These are phyloP conservation scores for Epithele typhae DNA, from an alignment of 768 basidiomycete genomes.

Conservation along the genomic window DNA sequence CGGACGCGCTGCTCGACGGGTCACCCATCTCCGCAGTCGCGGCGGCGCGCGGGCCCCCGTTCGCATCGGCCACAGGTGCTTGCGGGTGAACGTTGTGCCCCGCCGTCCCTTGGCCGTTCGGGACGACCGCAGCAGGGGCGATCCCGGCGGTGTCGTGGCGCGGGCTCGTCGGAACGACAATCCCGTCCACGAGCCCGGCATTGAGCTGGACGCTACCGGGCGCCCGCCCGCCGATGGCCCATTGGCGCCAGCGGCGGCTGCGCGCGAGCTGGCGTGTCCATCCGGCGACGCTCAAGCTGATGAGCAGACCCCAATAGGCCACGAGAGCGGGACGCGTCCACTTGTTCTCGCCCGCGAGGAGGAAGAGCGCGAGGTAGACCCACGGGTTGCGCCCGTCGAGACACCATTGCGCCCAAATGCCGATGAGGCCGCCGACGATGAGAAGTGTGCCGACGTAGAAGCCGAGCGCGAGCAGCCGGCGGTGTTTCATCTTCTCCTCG, in stretches of 20 bases:
- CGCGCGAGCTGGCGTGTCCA: constrained; percentile 91
- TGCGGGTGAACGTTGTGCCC: too few species aligned
- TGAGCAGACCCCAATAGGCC: constrained; percentile 80
- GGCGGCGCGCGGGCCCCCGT: too few species aligned
- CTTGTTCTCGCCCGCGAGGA: constrained; percentile 67
- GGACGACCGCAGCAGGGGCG: too few species aligned
- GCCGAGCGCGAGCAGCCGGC: constrained; percentile 76
- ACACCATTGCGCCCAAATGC: constrained; percentile 90
- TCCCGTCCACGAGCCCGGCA: not conserved
- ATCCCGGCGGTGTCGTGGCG: constrained; percentile 9
- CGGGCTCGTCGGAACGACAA: constrained; percentile 3
- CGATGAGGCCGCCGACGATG: constrained; percentile 79
- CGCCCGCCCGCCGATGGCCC: constrained; percentile 28
- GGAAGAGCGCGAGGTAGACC: constrained; percentile 77
- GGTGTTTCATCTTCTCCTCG: constrained; percentile 76
- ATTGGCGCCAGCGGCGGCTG: constrained; percentile 60
- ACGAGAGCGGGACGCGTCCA: constrained; percentile 81
- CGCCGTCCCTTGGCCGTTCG: too few species aligned
- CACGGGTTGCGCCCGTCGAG: constrained; percentile 80
- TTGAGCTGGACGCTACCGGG: not conserved
- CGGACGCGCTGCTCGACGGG: constrained; percentile 16
- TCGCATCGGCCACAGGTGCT: too few species aligned
- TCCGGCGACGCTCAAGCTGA: constrained; percentile 82
- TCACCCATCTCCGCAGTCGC: constrained; percentile 23
- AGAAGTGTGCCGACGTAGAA: constrained; percentile 77